Evolutionary conservation across 352 stramenopile genomes (phyloP).

Genomic region (Thalassiosira mediterranea): DNA sequence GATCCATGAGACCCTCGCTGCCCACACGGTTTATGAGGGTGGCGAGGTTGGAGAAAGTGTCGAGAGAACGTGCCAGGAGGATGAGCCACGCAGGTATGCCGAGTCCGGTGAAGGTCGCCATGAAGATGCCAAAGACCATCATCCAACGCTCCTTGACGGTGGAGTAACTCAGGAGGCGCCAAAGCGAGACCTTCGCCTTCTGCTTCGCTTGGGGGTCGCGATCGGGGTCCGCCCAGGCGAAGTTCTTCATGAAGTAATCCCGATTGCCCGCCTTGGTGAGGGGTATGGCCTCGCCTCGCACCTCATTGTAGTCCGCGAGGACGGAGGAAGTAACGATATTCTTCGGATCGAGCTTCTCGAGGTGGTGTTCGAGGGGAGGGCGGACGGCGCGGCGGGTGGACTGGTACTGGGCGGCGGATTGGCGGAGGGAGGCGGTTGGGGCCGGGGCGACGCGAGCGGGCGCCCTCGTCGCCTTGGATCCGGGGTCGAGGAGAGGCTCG

Average conservation of each 20-base stretch:
- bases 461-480: too few relatives aligned
- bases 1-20: conserved; percentile 13
- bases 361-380: too few relatives aligned
- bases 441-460: too few relatives aligned
- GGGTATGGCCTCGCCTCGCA: conserved; percentile 33
- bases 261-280: conserved; percentile 26
- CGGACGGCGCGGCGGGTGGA: too few relatives aligned
- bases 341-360: neutral
- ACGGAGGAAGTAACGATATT: conserved; percentile 27
- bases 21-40: conserved; percentile 21
- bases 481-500: too few relatives aligned
- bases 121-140: conserved; percentile 44
- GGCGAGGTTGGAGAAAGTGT: conserved; percentile 42
- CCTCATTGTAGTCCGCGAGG: conserved; percentile 31
- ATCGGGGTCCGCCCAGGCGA: conserved; percentile 32
- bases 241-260: conserved; percentile 32
- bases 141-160: conserved; percentile 25
- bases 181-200: conserved; percentile 36
- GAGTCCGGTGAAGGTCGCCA: conserved; percentile 45
- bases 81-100: conserved; percentile 49
- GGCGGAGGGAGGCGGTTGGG: too few relatives aligned
- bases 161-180: conserved; percentile 36
- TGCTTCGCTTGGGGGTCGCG: conserved; percentile 14
- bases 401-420: too few relatives aligned
- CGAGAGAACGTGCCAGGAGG: conserved; percentile 36